phyloP scores from a whole-genome alignment of 2,329 filamentous ascomycete genomes.

The Alternaria sp. region DNA sequence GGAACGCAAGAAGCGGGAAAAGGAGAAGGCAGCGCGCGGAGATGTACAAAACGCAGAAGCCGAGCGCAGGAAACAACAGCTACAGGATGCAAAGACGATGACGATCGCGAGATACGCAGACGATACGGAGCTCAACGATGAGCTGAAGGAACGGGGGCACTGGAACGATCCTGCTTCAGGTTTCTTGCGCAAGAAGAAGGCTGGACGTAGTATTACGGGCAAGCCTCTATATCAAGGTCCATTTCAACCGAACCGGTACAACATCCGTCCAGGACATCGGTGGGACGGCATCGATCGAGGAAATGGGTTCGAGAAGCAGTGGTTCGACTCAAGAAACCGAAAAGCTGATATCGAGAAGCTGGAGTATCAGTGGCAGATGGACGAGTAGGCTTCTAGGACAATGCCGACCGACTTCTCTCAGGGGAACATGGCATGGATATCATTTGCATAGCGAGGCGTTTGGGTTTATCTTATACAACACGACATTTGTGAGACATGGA shows the following conservation, averaged over 20 bases:
- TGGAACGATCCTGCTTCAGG: conserved; percentile 95
- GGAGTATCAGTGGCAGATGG: conserved; percentile 96
- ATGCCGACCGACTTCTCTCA: neutral
- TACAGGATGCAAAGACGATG: conserved; percentile 85
- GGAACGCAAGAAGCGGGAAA: conserved; percentile 68
- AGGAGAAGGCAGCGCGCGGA: conserved; percentile 76
- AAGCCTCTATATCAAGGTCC: conserved; percentile 79
- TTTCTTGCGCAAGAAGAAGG: conserved; percentile 69
- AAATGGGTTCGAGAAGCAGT: conserved; percentile 92
- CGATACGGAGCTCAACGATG: conserved; percentile 84
- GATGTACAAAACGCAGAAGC: conserved; percentile 81
- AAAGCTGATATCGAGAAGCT: conserved; percentile 78
- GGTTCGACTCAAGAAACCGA: conserved; percentile 87
- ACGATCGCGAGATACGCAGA: conserved; percentile 80
- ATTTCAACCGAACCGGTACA: conserved; percentile 89
- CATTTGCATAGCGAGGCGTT: conserved; percentile 24
- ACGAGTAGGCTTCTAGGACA: conserved; percentile 65
- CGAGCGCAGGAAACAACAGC: conserved; percentile 68
- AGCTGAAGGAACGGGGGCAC: conserved; percentile 75
- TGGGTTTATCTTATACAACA: neutral
- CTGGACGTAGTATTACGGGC: conserved; percentile 58
- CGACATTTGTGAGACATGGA: neutral
- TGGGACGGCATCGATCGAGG: conserved; percentile 97
- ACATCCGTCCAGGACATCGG: conserved; percentile 87
- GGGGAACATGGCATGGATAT: conserved; percentile 1